Evolutionary conservation across 73 alveolate species (phyloP).

Genomic region (Durusdinium trenchii): DNA sequence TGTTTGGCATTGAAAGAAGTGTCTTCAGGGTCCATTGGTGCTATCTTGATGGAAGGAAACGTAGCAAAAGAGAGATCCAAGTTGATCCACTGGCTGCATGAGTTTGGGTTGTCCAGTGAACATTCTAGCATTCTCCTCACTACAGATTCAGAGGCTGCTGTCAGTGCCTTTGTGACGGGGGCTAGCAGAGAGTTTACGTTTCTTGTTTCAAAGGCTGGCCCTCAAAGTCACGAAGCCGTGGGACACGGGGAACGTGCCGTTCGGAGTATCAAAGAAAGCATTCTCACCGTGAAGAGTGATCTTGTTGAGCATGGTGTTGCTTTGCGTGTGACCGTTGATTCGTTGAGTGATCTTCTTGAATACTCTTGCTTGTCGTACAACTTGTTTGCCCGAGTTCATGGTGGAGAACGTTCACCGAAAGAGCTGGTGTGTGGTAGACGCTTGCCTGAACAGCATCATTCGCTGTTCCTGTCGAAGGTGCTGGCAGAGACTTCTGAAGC

Average conservation of each 20-base stretch:
- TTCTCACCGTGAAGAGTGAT: not conserved
- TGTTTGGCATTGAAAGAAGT: constrained; percentile 22
- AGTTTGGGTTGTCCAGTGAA: not conserved
- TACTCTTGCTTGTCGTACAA: not conserved
- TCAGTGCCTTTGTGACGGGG: not conserved
- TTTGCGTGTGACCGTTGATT: not conserved
- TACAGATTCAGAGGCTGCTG: not conserved
- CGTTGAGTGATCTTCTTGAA: not conserved
- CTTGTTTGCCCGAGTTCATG: not conserved
- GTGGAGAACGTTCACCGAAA: not conserved
- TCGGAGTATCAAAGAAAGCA: not conserved
- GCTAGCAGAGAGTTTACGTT: not conserved
- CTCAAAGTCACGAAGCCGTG: constrained; percentile 14
- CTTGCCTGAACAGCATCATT: not conserved
- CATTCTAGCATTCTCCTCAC: not conserved
- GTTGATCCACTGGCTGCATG: not conserved
- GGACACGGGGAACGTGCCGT: not conserved
- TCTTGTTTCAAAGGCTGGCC: not conserved
- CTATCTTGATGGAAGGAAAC: not conserved
- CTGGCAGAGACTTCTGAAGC: not conserved
- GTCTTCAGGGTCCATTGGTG: not conserved
- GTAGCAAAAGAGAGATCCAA: not conserved
- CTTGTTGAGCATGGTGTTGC: not conserved
- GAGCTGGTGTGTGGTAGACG: not conserved
- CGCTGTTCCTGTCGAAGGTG: not conserved